These are phyloP conservation scores for Penicillium corylophilum DNA, from an alignment of 2,329 filamentous ascomycete species.

Conservation along the genomic window DNA sequence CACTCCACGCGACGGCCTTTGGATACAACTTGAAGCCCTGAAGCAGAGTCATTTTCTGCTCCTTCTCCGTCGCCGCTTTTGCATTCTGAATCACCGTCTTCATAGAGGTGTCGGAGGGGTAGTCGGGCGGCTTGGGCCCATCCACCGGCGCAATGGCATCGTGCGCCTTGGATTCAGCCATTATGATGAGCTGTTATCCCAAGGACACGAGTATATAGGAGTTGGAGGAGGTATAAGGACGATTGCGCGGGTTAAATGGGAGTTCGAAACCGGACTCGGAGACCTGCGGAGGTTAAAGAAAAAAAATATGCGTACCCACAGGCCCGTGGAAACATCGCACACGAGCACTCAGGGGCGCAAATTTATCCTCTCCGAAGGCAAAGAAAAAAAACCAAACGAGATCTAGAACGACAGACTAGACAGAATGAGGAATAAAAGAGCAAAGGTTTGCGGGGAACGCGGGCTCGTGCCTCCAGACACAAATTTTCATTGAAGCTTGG, in stretches of 20 bases:
- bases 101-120: constrained; percentile 24
- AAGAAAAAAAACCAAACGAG: not conserved
- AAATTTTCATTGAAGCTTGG: constrained; percentile 25
- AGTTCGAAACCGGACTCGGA: constrained; percentile 10
- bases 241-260: not conserved
- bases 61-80: constrained; percentile 45
- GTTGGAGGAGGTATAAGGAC: not conserved
- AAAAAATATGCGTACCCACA: constrained; percentile 24
- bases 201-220: constrained; percentile 5
- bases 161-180: constrained; percentile 31
- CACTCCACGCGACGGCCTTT: constrained; percentile 79
- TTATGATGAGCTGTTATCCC: constrained; percentile 10
- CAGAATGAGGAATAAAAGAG: constrained; percentile 9
- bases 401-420: constrained; percentile 9
- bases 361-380: constrained; percentile 1
- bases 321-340: constrained; percentile 17
- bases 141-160: constrained; percentile 29
- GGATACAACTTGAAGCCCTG: constrained; percentile 81
- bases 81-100: constrained; percentile 42
- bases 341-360: constrained; percentile 15
- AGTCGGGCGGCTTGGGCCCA: constrained; percentile 2
- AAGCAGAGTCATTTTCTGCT: constrained; percentile 67
- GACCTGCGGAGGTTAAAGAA: constrained; percentile 15
- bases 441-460: constrained; percentile 17
- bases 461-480: constrained; percentile 9